Base-by-base conservation (phyloP, 345 rosid genomes). In the Gossypium arboreum region DNA sequence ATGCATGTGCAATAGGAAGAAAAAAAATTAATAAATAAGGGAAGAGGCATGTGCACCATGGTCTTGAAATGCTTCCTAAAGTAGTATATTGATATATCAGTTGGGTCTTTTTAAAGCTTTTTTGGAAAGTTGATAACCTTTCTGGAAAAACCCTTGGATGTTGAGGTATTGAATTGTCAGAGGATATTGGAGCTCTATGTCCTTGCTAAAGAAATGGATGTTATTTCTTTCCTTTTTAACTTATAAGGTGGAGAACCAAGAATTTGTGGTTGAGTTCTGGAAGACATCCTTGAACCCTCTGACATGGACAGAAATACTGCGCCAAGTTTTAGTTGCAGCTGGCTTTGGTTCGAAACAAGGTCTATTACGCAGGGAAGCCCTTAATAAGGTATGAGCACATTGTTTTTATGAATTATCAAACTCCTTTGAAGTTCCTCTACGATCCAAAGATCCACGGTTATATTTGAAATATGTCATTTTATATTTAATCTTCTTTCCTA, bases 301-400 rank as follows among this genome's bases (percentile, higher is more conserved):
- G 67, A 95, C 99, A 59, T 95, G 99, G 99, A 73, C 88, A 2
- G 98, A 95, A 77, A 86, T 91, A 82, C 76, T 95, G 79, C 92
- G 87, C 66, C 98, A 91, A 86, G 83, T 93, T 76, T 79, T 86
- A 79, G 85, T 90, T 72, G 97, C 98, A 55, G 99, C 97, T 82
- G 99, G 99, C 70, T 91, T 86, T 88, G 97, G 97, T 74, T 87
- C 96, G 73, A 84, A 82, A 78, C 86, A 84, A 70, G 86, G 86
- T 72, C 71, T 87, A 61, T 64, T 50, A 12, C 87, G 84, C 59
- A 86, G 78, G 78, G 85, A 90, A 78, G 84, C 87, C 59, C 79
- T 85, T 75, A 89, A 87, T 78, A 88, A 91, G 98, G 99, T 95
- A 77, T 72, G 71, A 68, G 16, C 24, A 39, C 18, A 34, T 20